These are phyloP conservation scores for Haplosporangium gracile DNA, from an alignment of 192 early-diverging fungal species.

Conservation along the genomic window DNA sequence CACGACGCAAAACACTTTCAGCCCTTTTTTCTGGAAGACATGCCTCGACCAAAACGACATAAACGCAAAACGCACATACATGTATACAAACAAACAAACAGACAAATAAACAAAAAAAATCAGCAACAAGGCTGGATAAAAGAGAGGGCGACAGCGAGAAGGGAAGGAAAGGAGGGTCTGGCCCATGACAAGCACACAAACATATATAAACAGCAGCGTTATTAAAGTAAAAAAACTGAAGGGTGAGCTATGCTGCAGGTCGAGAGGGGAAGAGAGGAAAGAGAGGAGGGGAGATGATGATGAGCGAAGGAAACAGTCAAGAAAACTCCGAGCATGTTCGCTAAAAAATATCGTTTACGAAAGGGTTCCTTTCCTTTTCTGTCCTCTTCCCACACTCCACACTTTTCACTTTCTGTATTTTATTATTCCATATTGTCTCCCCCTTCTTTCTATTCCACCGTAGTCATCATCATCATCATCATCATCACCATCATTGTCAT, in stretches of 20 bases:
- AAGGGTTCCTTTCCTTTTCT: conserved; percentile 9
- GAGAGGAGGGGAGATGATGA: not conserved
- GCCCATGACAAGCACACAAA: not conserved
- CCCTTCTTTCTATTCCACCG: not conserved
- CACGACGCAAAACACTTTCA: too few species aligned
- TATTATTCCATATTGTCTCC: not conserved
- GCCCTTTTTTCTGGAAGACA: too few species aligned
- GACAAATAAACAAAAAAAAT: not conserved
- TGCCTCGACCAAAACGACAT: not conserved
- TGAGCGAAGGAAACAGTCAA: not conserved
- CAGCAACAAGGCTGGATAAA: not conserved
- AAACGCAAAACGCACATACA: not conserved
- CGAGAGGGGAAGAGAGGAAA: not conserved
- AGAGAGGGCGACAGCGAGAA: not conserved
- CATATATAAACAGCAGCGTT: not conserved
- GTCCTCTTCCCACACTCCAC: conserved; percentile 10
- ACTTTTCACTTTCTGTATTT: not conserved
- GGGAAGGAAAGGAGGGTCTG: not conserved
- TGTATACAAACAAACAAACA: not conserved
- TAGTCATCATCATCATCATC: not conserved
- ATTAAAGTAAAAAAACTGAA: not conserved
- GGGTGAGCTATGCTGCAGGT: not conserved
- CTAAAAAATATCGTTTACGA: not conserved
- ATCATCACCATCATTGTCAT: not conserved
- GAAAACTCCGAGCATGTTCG: not conserved